Percentiles rank a stretch among this genome's conserved stretches.
These are phyloP conservation scores for Tuber aestivum DNA, from an alignment of 495 filamentous ascomycete genomes.

Conservation along the genomic window DNA sequence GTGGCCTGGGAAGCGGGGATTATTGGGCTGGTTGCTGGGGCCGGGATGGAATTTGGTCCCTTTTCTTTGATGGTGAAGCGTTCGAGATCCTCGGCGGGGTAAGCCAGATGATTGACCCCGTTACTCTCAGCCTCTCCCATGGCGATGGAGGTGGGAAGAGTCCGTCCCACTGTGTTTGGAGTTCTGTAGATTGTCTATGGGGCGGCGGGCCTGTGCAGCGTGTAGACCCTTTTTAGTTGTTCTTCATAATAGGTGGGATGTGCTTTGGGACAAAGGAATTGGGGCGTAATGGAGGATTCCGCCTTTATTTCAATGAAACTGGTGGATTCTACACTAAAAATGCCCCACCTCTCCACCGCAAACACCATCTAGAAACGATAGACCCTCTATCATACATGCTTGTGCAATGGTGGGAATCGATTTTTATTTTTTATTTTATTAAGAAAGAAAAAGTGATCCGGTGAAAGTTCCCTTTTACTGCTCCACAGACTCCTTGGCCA, in stretches of 20 bases:
- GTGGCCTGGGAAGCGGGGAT: conserved; percentile 21
- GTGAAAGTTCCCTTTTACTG: conserved; percentile 15
- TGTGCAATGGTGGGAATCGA: conserved; percentile 24
- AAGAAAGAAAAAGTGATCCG: background rate
- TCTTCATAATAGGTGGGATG: background rate
- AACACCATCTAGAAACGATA: conserved; percentile 11
- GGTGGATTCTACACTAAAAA: conserved; percentile 32
- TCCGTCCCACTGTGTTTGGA: conserved; percentile 13
- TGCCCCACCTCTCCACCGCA: conserved; percentile 20
- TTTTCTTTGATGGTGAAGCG: conserved; percentile 34
- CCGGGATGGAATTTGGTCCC: conserved; percentile 14
- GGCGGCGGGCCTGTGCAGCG: background rate
- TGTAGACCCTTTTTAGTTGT: background rate
- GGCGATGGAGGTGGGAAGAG: conserved; percentile 9
- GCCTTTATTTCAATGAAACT: background rate
- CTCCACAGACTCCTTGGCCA: conserved; percentile 62
- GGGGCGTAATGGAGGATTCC: background rate
- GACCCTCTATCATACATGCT: conserved; percentile 32
- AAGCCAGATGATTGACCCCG: conserved; percentile 29
- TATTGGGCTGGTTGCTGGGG: conserved; percentile 48
- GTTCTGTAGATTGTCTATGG: background rate
- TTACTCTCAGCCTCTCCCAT: conserved; percentile 26
- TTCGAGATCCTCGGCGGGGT: conserved; percentile 35
- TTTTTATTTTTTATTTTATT: conserved; percentile 15
- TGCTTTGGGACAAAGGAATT: background rate